These are phyloP conservation scores for Nicotiana rustica DNA, from an alignment of 305 asterid genomes.

Conservation along the genomic window DNA sequence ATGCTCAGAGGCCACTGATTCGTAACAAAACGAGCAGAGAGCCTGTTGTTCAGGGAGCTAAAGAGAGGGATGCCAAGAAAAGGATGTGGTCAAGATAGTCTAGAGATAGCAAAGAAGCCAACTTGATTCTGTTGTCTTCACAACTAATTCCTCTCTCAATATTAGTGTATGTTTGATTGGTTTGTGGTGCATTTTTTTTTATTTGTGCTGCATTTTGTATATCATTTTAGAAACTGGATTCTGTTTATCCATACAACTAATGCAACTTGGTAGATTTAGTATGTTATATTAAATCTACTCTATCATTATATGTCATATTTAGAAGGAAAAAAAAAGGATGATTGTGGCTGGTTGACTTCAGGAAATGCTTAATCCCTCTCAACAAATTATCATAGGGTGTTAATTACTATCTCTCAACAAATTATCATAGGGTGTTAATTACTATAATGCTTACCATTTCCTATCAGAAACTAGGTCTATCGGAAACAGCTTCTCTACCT, in stretches of 20 bases:
- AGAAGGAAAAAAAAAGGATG: slow-evolving; percentile 8
- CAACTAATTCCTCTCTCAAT: background rate
- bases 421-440: too few relatives aligned
- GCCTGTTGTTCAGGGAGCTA: slow-evolving; percentile 56
- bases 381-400: too few relatives aligned
- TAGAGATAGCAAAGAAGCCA: slow-evolving; percentile 22
- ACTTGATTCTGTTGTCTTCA: slow-evolving; percentile 36
- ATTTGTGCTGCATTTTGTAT: slow-evolving; percentile 20
- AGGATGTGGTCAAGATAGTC: slow-evolving; percentile 71
- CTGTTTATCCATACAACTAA: background rate
- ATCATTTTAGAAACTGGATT: background rate
- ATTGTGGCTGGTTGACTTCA: background rate
- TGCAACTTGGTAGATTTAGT: slow-evolving; percentile 19
- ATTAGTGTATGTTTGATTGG: slow-evolving; percentile 16
- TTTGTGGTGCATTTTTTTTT: background rate
- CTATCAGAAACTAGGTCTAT: too few relatives aligned
- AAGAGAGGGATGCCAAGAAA: slow-evolving; percentile 71
- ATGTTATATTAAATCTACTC: background rate
- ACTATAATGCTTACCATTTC: too few relatives aligned
- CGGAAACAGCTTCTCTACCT: too few relatives aligned
- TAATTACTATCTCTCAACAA: background rate
- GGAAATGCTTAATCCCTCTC: background rate
- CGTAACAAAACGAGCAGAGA: slow-evolving; percentile 57
- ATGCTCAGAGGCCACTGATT: slow-evolving; percentile 51
- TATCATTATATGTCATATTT: background rate